Evolutionary conservation across 768 basidiomycete genomes (phyloP), one percentile per base, ranked within the genome.

Genomic region (Suillus variegatus): DNA sequence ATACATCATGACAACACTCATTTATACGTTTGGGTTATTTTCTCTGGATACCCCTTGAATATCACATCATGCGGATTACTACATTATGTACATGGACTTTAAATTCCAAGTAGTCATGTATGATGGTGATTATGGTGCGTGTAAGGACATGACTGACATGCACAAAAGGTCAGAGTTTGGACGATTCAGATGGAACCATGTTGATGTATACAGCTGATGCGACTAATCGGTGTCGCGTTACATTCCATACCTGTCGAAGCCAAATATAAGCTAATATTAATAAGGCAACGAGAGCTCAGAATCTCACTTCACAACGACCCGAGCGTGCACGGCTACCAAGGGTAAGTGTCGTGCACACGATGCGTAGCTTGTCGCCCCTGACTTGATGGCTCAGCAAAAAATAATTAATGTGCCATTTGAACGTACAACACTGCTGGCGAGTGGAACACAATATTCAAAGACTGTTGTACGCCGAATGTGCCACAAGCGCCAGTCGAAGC

Each of bases 131-230:
- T 58, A 25, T 6, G 22, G 25, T 40, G 14, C 22, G 18, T 41
- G 14, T 36, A n/a, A n/a, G n/a, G n/a, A 25, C 13, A 22, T 57
- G 16, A 12, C 18, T 18, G 36, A 38, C 35, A 38, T 38, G 36
- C 7, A 55, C 47, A 13, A 38, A 13, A 49, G 47, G 47, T 49
- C 22, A 49, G 47, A 1, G 72, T 47, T 71, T 76, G 52, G 65
- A 70, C 44, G 65, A 58, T 20, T 54, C 12, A 12, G 85, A 84
- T 1, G 86, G 81, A 32, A 75, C 70, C 86, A 87, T 86, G 66
- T 86, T 87, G 62, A 83, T 79, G 56, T 87, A 86, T 1, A 82
- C 79, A 1, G 84, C 86, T 1, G 86, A 86, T 6, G 82, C 83
- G 12, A 85, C 82, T 5, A 88, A 74, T 16, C 85, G 82, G 64